Conservation (phyloP, 257 asterid genomes). For the Catharanthus roseus region DNA sequence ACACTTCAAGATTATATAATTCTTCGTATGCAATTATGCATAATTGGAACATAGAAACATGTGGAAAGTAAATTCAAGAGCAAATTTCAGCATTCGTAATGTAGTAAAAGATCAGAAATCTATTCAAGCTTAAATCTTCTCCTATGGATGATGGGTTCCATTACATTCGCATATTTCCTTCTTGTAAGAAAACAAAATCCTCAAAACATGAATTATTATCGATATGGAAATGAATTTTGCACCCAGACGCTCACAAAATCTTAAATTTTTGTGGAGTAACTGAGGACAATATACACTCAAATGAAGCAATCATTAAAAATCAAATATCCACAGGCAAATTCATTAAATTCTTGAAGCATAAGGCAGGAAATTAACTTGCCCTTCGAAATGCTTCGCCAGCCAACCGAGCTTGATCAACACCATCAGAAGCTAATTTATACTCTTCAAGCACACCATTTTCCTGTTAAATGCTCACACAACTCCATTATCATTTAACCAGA, state of each 20-base stretch:
- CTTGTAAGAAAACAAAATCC: neutral
- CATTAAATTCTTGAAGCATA: neutral
- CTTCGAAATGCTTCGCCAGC: conserved; percentile 71
- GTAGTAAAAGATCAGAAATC: neutral
- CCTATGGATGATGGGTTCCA: neutral
- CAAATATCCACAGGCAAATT: neutral
- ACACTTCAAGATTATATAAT: neutral
- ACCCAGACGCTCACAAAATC: neutral
- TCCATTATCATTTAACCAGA: neutral
- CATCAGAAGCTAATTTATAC: conserved; percentile 72
- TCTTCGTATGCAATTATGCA: neutral
- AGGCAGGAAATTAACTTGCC: conserved; percentile 26
- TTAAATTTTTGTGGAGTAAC: neutral
- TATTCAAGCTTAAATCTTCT: neutral
- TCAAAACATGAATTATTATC: neutral
- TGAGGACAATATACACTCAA: neutral
- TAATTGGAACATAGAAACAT: neutral
- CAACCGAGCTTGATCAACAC: conserved; percentile 73
- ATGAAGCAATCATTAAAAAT: neutral
- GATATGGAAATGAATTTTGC: neutral
- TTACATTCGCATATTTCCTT: neutral
- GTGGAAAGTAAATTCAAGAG: neutral
- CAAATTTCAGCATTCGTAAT: neutral
- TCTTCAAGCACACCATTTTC: conserved; percentile 79
- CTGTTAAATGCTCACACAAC: conserved; percentile 23